A percentile compares a stretch with the other conserved stretches of the same genome.
Conservation (phyloP, 345 rosid species). For the Eucalyptus fibrosa region DNA sequence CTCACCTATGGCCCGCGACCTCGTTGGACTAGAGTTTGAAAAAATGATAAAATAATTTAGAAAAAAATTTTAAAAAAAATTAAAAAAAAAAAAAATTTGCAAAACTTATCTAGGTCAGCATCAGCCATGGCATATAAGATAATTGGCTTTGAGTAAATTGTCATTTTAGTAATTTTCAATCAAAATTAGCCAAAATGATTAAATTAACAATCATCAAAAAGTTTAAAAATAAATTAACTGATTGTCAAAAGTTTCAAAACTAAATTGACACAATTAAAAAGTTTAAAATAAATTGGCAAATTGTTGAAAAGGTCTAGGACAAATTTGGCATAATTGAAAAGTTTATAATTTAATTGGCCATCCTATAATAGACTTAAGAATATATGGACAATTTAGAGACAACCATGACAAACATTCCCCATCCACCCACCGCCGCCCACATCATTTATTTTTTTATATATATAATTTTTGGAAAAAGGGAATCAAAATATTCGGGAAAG, state of each 20-base stretch:
- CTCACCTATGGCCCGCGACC: not conserved
- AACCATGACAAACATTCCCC: too few relatives aligned
- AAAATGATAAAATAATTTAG: too few relatives aligned
- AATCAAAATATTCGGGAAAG: not conserved
- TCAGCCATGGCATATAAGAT: not conserved
- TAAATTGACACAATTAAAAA: not conserved
- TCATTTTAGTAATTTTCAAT: too few relatives aligned
- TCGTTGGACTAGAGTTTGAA: not conserved
- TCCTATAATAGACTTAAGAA: too few relatives aligned
- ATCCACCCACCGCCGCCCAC: not conserved
- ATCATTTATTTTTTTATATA: not conserved
- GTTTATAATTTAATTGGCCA: too few relatives aligned
- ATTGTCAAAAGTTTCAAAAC: not conserved
- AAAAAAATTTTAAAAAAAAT: too few relatives aligned
- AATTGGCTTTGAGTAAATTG: not conserved
- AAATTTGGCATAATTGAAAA: too few relatives aligned
- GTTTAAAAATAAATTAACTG: too few relatives aligned
- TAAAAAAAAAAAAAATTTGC: not conserved
- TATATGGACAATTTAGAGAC: not conserved
- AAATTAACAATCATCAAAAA: not conserved
- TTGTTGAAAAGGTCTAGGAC: too few relatives aligned
- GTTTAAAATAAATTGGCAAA: too few relatives aligned
- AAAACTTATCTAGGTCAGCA: not conserved
- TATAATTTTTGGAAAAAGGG: not conserved
- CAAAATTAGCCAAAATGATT: too few relatives aligned